Evolutionary conservation across 2,329 filamentous ascomycete genomes (phyloP), one percentile per base, ranked within the genome.

Genomic region (Ascochyta clinopodiicola): DNA sequence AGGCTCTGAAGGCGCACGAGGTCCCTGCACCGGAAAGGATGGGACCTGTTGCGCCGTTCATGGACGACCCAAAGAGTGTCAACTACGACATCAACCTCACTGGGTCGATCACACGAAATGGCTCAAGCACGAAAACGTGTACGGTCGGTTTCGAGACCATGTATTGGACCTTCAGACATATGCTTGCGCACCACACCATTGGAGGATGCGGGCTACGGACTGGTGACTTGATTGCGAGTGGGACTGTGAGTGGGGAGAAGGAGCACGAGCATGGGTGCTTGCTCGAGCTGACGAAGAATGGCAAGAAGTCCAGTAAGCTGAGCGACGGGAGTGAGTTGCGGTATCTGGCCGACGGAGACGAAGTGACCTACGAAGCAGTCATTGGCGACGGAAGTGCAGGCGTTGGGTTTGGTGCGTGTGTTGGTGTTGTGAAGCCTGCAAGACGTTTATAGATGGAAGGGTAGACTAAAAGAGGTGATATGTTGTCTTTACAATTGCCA

Each of bases 1-100:
- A 87, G 32, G 86, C 86, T 0, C 67, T 88, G n/a, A 72, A 75
- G 52, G 62, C 68, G 5, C 75, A 73, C 45, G 51, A 62, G 35
- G 62, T 67, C 1, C 42, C 59, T 10, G 66, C 68, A 9, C 62
- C 68, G 37, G 31, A 50, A 37, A 63, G 67, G 1, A 64, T 62
- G 51, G 51, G 58, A 8, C 56, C 64, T n/a, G 62, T 69, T 1
- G 61, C 65, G 3, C 31, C 46, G 6, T 73, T 69, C 44, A 55
- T 71, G 58, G 54, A 69, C n/a, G 69, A 70, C 29, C 55, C 56
- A 5, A 45, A 51, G 2, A 60, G 60, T 12, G 57, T 60, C 6
- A 71, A 67, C 22, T 74, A 71, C 46, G 53, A 60, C 5, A 66
- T 75, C 25, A 56, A 58, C 17, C 56, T 75, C 2, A 50, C 64